Percentiles rank a stretch among this genome's conserved stretches.
phyloP scores from a whole-genome alignment of 225 moss, liverwort and hornwort species.

The Thuidium tamariscinum region DNA sequence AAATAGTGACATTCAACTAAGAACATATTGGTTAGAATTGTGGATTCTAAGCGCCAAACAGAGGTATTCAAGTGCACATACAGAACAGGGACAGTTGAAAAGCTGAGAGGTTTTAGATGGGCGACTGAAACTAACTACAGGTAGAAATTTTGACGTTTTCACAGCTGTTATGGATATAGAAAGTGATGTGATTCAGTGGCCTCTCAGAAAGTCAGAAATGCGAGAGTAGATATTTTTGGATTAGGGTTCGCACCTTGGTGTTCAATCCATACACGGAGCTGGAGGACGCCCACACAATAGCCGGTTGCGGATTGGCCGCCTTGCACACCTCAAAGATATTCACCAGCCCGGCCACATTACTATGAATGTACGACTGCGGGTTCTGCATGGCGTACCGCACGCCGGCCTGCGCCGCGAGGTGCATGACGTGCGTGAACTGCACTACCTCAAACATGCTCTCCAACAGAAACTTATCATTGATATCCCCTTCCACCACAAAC shows the following conservation, averaged over 20 bases:
- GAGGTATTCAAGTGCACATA: not conserved
- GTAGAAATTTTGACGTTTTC: not conserved
- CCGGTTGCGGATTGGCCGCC: slow-evolving; percentile 21
- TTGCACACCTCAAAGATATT: slow-evolving; percentile 28
- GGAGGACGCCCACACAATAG: slow-evolving; percentile 39
- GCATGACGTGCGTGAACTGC: slow-evolving; percentile 32
- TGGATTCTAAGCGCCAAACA: not conserved
- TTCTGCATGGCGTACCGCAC: slow-evolving; percentile 31
- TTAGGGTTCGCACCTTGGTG: slow-evolving; percentile 10
- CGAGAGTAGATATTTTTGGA: not conserved
- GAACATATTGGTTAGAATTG: not conserved
- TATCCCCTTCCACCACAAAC: slow-evolving; percentile 27
- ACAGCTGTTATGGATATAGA: not conserved
- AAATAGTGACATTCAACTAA: not conserved
- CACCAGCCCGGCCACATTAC: slow-evolving; percentile 22
- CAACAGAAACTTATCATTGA: slow-evolving; percentile 11
- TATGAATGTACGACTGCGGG: slow-evolving; percentile 21
- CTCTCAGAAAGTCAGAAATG: not conserved
- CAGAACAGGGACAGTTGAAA: not conserved
- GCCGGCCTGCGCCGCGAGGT: slow-evolving; percentile 16
- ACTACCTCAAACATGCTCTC: slow-evolving; percentile 13
- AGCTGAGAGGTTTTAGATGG: not conserved
- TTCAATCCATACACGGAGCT: slow-evolving; percentile 39
- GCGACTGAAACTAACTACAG: no score
- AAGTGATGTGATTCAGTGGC: not conserved